Percentiles rank a stretch among this genome's conserved stretches.
Conservation (phyloP, 2,329 filamentous ascomycete species). For the Hypoxylon rubiginosum region DNA sequence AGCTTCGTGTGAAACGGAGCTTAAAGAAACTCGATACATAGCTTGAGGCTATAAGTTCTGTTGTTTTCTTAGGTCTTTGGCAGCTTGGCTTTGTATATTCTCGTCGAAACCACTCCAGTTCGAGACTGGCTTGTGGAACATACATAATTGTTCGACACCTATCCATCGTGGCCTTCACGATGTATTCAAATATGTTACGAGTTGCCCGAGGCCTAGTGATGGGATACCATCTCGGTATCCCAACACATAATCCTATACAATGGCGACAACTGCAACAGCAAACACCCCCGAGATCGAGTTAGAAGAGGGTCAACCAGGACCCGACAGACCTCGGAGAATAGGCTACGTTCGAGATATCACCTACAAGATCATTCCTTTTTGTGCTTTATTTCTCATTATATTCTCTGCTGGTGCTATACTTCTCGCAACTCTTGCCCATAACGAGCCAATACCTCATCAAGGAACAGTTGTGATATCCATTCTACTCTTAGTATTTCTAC, state of each 20-base stretch:
- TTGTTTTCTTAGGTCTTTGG: constrained; percentile 9
- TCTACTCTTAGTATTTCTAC: constrained; percentile 38
- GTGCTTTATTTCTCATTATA: constrained; percentile 37
- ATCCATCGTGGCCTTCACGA: constrained; percentile 5
- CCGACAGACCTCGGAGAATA: constrained; percentile 1
- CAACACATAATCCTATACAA: constrained; percentile 21
- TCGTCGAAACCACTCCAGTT: constrained; percentile 10
- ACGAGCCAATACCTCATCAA: constrained; percentile 41
- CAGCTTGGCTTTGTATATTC: constrained; percentile 21
- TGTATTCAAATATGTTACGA: constrained; percentile 30
- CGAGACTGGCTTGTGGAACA: constrained; percentile 31
- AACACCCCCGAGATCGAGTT: constrained; percentile 20
- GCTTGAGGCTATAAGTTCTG: constrained; percentile 8
- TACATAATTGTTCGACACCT: constrained; percentile 28
- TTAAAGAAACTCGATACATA: neutral
- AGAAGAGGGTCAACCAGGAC: constrained; percentile 32
- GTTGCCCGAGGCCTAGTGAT: constrained; percentile 3
- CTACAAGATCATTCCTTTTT: constrained; percentile 46
- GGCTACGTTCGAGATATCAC: constrained; percentile 44
- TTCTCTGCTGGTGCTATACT: constrained; percentile 46
- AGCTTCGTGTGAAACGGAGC: neutral
- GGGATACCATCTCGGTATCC: constrained; percentile 1
- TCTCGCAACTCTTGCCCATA: constrained; percentile 37
- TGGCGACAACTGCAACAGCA: constrained; percentile 30
- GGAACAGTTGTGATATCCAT: constrained; percentile 41